Evolutionary conservation across 1,284 basidiomycete genomes (phyloP).

Genomic region (Puccinia brachypodii): DNA sequence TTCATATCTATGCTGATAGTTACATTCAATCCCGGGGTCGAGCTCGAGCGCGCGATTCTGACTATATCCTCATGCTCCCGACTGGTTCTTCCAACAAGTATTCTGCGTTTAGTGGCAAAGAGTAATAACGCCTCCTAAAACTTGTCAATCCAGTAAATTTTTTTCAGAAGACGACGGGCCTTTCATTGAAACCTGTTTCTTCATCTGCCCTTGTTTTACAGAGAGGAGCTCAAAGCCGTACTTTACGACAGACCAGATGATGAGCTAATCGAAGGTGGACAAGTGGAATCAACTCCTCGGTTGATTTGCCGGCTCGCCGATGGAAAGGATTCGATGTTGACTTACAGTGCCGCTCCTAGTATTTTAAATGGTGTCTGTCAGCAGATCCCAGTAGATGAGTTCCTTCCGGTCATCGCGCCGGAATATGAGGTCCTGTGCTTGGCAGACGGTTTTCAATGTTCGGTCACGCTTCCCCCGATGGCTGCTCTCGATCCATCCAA

Average conservation of each 20-base stretch:
- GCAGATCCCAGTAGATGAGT: slow-evolving; percentile 70
- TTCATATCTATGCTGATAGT: neutral
- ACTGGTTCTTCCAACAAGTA: slow-evolving; percentile 53
- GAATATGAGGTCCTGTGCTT: slow-evolving; percentile 65
- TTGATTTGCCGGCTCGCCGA: slow-evolving; percentile 64
- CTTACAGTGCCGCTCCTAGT: slow-evolving; percentile 70
- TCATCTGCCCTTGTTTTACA: neutral
- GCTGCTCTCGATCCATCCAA: slow-evolving; percentile 66
- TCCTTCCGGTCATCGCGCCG: slow-evolving; percentile 66
- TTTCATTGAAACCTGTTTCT: neutral
- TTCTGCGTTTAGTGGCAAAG: slow-evolving; percentile 27
- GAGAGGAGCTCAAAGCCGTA: slow-evolving; percentile 50
- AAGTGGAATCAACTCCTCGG: slow-evolving; percentile 63
- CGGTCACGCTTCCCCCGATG: slow-evolving; percentile 67
- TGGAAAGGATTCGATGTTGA: slow-evolving; percentile 66
- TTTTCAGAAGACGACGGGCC: neutral
- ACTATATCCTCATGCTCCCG: slow-evolving; percentile 74
- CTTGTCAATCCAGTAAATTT: too few species aligned
- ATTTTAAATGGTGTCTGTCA: slow-evolving; percentile 72
- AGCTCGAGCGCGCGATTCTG: slow-evolving; percentile 71
- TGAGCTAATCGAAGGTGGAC: slow-evolving; percentile 65
- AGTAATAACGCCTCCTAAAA: neutral
- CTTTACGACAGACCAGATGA: slow-evolving; percentile 61
- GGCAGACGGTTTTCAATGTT: slow-evolving; percentile 66
- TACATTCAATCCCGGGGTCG: slow-evolving; percentile 72